Evolutionary conservation across 305 asterid species (phyloP).

Genomic region (Fraxinus angustifolia): DNA sequence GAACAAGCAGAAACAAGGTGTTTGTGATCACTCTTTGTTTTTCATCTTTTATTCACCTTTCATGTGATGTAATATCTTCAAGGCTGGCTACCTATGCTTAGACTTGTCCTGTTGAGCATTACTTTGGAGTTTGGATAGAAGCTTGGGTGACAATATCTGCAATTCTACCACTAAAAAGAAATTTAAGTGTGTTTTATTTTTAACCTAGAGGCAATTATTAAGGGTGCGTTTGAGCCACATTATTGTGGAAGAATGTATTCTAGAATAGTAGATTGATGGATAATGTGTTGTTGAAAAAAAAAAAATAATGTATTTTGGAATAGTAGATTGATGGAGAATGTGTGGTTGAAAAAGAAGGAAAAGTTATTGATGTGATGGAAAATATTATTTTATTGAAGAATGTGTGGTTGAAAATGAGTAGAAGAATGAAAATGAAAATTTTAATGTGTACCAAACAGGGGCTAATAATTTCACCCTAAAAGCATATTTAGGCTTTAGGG

Average conservation of each 20-base stretch:
- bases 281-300: too few species aligned
- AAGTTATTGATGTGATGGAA: too few species aligned
- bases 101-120: not conserved
- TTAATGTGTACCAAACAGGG: too few species aligned
- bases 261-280: too few species aligned
- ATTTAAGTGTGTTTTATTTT: not conserved
- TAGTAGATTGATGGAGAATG: too few species aligned
- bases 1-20: slow-evolving; percentile 56
- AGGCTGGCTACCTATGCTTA: not conserved
- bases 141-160: not conserved
- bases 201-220: not conserved
- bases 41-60: slow-evolving; percentile 3
- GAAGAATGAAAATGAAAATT: too few species aligned
- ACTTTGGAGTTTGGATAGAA: not conserved
- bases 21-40: slow-evolving; percentile 13
- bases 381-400: too few species aligned
- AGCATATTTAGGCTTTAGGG: not conserved
- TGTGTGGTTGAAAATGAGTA: too few species aligned
- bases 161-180: not conserved
- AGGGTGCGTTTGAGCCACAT: too few species aligned
- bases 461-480: not conserved
- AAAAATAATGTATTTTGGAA: too few species aligned
- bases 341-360: too few species aligned
- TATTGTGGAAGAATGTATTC: too few species aligned
- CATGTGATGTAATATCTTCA: slow-evolving; percentile 14